Conservation (phyloP, 2,329 filamentous ascomycete genomes). For the Diaporthe citriasiana region DNA sequence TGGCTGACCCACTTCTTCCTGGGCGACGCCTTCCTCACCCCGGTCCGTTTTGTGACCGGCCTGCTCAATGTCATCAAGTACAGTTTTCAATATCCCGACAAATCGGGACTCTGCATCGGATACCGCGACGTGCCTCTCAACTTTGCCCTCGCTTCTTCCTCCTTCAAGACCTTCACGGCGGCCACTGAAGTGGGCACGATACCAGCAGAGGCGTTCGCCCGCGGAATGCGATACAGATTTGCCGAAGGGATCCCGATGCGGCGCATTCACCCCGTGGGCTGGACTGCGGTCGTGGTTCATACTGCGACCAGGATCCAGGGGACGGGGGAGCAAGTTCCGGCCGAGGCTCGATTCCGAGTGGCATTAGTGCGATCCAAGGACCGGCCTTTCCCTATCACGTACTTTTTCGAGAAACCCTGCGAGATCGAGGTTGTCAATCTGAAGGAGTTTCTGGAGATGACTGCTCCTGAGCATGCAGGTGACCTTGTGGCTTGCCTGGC, state of each 20-base stretch:
- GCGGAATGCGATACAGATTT: too few species aligned
- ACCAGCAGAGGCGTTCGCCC: neutral
- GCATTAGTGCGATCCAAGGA: neutral
- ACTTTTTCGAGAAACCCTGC: too few species aligned
- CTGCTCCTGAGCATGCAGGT: neutral
- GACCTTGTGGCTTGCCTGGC: neutral
- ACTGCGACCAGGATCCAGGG: too few species aligned
- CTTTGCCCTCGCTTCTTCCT: neutral
- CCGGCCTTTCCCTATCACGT: neutral
- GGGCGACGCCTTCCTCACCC: neutral
- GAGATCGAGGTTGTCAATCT: neutral
- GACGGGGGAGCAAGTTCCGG: too few species aligned
- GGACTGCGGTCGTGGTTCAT: conserved; percentile 5
- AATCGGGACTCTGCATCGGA: rapidly evolving
- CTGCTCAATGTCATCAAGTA: neutral
- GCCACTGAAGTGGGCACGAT: neutral
- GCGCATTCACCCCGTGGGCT: neutral
- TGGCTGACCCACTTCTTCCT: neutral
- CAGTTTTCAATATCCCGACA: neutral
- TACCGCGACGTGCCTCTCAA: neutral
- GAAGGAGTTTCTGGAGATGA: neutral
- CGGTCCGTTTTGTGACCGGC: conserved; percentile 7
- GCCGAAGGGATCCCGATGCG: neutral
- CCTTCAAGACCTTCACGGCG: neutral
- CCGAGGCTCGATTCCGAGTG: neutral